phyloP scores from a whole-genome alignment of 2,329 filamentous ascomycete genomes.

The Bipolaris victoriae region DNA sequence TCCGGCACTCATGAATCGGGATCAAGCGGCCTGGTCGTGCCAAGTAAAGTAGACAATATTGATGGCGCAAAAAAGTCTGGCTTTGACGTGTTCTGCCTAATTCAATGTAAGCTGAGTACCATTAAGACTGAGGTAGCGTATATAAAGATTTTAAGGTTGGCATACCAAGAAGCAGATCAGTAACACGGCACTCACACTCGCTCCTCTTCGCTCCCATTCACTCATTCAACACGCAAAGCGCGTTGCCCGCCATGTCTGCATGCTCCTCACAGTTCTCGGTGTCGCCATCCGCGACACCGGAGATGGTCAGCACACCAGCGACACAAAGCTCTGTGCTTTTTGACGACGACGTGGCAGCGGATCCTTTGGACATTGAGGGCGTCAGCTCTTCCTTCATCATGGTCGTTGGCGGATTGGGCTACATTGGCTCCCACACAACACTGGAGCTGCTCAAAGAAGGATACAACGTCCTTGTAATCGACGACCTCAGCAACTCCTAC shows the following conservation, averaged over 20 bases:
- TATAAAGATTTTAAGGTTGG: constrained; percentile 43
- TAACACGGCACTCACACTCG: constrained; percentile 22
- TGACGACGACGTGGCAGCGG: constrained; percentile 55
- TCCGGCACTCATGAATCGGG: constrained; percentile 42
- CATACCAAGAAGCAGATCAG: constrained; percentile 27
- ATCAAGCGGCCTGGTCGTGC: constrained; percentile 42
- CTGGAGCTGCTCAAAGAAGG: constrained; percentile 61
- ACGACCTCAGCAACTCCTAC: constrained; percentile 56
- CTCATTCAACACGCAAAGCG: constrained; percentile 31
- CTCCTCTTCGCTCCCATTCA: constrained; percentile 20
- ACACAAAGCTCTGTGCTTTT: constrained; percentile 55
- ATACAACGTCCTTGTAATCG: constrained; percentile 59
- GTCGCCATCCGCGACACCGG: constrained; percentile 32
- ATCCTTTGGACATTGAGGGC: constrained; percentile 50
- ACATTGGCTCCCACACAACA: constrained; percentile 63
- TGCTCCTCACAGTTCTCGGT: constrained; percentile 39
- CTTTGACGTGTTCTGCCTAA: constrained; percentile 44
- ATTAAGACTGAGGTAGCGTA: constrained; percentile 29
- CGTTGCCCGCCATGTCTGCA: constrained; percentile 31
- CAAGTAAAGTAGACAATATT: constrained; percentile 48
- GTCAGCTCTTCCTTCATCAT: constrained; percentile 53
- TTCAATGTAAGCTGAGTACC: constrained; percentile 24
- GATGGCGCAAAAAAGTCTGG: constrained; percentile 41
- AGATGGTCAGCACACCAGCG: constrained; percentile 51
- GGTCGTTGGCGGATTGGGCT: constrained; percentile 62